Evolutionary conservation across 1,139 yeast species (phyloP).

Genomic region (Taphrina deformans): DNA sequence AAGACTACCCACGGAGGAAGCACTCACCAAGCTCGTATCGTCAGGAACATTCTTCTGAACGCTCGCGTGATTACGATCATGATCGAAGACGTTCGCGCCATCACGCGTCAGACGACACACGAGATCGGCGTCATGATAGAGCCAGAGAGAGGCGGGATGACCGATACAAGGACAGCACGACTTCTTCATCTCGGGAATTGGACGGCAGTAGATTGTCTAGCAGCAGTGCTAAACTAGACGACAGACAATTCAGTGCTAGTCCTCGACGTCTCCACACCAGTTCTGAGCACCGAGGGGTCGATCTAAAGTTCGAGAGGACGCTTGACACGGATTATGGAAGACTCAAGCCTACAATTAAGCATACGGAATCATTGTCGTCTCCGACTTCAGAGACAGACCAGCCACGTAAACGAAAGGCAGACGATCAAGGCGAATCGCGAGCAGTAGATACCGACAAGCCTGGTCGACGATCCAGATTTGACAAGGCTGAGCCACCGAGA

Average conservation of each 20-base stretch:
- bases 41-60: not conserved
- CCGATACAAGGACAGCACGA: not conserved
- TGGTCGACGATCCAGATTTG: not conserved
- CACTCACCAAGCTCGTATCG: not conserved
- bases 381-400: not conserved
- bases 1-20: not conserved
- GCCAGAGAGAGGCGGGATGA: not conserved
- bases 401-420: slow-evolving; percentile 4
- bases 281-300: not conserved
- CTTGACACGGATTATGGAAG: not conserved
- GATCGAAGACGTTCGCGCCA: not conserved
- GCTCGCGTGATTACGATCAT: not conserved
- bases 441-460: not conserved
- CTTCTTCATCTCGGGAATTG: not conserved
- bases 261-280: not conserved
- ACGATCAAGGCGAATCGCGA: not conserved
- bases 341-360: not conserved
- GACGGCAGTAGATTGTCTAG: not conserved
- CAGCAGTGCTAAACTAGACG: not conserved
- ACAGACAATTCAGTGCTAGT: not conserved
- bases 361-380: not conserved
- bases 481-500: not conserved
- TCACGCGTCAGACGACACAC: not conserved
- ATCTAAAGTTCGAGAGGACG: not conserved
- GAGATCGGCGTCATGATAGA: not conserved